Evolutionary conservation across 1,284 basidiomycete genomes (phyloP).

Genomic region (Tilletia caries): DNA sequence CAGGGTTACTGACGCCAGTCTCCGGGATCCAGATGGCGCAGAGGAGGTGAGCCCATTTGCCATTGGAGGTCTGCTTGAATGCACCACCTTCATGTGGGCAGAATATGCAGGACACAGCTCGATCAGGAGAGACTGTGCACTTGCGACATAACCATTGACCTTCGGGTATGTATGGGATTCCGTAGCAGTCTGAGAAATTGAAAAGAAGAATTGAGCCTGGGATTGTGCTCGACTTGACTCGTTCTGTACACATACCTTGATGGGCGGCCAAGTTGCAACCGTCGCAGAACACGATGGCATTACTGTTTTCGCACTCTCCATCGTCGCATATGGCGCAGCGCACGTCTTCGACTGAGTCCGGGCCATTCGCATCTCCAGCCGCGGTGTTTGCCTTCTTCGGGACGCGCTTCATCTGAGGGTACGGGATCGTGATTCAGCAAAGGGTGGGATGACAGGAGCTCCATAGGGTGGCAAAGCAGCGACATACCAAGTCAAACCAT

Average conservation of each 20-base stretch:
- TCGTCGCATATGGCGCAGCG: constrained; percentile 92
- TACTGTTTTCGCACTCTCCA: constrained; percentile 95
- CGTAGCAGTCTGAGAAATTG: constrained; percentile 78
- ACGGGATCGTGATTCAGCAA: constrained; percentile 55
- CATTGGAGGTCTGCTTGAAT: constrained; percentile 92
- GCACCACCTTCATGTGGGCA: constrained; percentile 97
- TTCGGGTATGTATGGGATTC: constrained; percentile 98
- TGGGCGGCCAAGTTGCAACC: constrained; percentile 98
- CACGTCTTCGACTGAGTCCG: constrained; percentile 57
- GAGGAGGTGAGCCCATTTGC: constrained; percentile 92
- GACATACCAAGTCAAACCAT: constrained; percentile 86
- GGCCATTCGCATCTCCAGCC: constrained; percentile 15
- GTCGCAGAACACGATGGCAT: constrained; percentile 99
- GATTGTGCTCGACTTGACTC: background rate
- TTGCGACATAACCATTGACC: constrained; percentile 99
- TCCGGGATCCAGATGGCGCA: constrained; percentile 99
- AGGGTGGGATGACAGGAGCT: background rate
- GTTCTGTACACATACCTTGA: constrained; percentile 65
- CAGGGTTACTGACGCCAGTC: constrained; percentile 85
- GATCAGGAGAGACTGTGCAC: constrained; percentile 95
- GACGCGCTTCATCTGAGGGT: constrained; percentile 62
- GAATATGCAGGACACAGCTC: constrained; percentile 85
- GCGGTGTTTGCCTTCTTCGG: constrained; percentile 29
- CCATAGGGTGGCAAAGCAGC: too few relatives aligned
- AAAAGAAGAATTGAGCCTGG: constrained; percentile 17